A percentile compares a stretch with the other conserved stretches of the same genome.
These are phyloP conservation scores for Chalciporus sp. DNA, from an alignment of 1,284 basidiomycete species.

Conservation along the genomic window DNA sequence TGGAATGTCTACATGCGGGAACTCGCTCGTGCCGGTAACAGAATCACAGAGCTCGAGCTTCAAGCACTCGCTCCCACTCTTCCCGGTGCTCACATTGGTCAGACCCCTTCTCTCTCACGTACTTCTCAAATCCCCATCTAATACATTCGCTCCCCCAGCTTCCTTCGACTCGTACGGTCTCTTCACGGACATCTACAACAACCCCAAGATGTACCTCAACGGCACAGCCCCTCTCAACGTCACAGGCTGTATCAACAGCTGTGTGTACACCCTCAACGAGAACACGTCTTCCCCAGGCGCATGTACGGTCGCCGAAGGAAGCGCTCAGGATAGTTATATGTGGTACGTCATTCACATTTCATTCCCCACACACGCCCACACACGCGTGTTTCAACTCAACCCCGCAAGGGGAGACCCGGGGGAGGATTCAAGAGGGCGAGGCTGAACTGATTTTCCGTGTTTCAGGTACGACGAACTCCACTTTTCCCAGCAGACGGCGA, in stretches of 20 bases:
- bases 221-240: conserved; percentile 39
- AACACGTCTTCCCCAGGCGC: conserved; percentile 9
- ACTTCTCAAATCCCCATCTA: neutral
- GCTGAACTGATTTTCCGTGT: neutral
- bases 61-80: conserved; percentile 40
- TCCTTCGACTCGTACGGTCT: conserved; percentile 39
- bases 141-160: conserved; percentile 16
- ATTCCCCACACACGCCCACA: neutral
- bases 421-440: neutral
- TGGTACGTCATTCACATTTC: conserved; percentile 25
- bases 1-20: conserved; percentile 53
- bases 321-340: conserved; percentile 36
- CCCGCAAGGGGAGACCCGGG: too few species aligned
- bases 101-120: conserved; percentile 1
- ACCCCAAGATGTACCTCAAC: conserved; percentile 37
- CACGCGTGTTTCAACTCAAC: too few species aligned
- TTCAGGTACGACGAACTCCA: conserved; percentile 35
- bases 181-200: conserved; percentile 37
- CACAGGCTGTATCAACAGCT: conserved; percentile 32
- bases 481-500: conserved; percentile 36
- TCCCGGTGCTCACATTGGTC: conserved; percentile 38
- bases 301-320: conserved; percentile 32
- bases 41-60: conserved; percentile 45
- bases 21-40: conserved; percentile 45
- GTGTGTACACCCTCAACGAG: conserved; percentile 28